phyloP scores from a whole-genome alignment of 2,329 filamentous ascomycete genomes.

The Metarhizium anisopliae region DNA sequence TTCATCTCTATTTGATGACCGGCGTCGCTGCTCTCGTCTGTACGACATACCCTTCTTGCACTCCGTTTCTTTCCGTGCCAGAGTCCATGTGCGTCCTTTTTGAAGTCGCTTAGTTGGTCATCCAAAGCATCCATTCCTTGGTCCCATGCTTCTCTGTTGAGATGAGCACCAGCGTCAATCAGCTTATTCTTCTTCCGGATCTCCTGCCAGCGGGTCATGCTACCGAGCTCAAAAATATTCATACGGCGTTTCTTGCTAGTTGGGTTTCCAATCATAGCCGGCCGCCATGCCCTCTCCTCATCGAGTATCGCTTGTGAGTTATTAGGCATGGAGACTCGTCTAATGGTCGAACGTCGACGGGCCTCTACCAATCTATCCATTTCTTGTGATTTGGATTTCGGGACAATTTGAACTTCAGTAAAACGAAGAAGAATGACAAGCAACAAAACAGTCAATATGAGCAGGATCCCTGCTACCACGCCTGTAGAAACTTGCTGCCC shows the following conservation, averaged over 20 bases:
- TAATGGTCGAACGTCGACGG: slow-evolving; percentile 38
- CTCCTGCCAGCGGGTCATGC: slow-evolving; percentile 62
- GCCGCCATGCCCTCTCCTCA: slow-evolving; percentile 55
- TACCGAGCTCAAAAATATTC: slow-evolving; percentile 62
- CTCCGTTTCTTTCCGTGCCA: slow-evolving; percentile 17
- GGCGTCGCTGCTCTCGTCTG: slow-evolving; percentile 20
- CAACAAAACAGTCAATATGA: slow-evolving; percentile 55
- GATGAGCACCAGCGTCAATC: slow-evolving; percentile 35
- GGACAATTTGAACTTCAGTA: slow-evolving; percentile 59
- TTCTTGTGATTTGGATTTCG: slow-evolving; percentile 45
- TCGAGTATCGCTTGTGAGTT: slow-evolving; percentile 31
- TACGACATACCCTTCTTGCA: slow-evolving; percentile 15
- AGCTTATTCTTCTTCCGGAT: slow-evolving; percentile 54
- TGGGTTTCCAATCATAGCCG: slow-evolving; percentile 63
- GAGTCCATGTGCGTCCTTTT: slow-evolving; percentile 22
- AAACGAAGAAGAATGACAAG: slow-evolving; percentile 55
- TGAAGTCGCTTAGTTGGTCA: slow-evolving; percentile 26
- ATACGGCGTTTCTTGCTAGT: slow-evolving; percentile 59
- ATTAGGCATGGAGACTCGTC: slow-evolving; percentile 32
- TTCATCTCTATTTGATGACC: slow-evolving; percentile 22
- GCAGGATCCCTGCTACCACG: slow-evolving; percentile 57
- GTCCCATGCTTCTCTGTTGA: slow-evolving; percentile 26
- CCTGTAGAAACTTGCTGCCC: slow-evolving; percentile 61
- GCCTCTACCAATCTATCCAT: slow-evolving; percentile 44
- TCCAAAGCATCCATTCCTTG: slow-evolving; percentile 28